Conservation (phyloP, 2,329 filamentous ascomycete species). For the Botrytis medusae region DNA sequence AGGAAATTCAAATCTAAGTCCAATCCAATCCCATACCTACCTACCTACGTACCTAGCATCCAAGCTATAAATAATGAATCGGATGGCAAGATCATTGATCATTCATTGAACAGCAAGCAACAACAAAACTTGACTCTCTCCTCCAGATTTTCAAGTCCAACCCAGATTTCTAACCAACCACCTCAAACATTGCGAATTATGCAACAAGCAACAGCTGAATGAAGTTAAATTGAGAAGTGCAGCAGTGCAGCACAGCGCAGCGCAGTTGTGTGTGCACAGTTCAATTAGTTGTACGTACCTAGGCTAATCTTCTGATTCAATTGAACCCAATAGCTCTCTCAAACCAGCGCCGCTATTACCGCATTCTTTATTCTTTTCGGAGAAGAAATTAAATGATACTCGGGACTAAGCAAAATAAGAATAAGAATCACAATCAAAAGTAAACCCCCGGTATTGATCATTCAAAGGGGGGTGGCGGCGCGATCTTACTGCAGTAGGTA, state of each 20-base stretch:
- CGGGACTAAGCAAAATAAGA: not conserved
- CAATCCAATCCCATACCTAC: not conserved
- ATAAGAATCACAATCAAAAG: not conserved
- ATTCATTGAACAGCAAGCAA: not conserved
- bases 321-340: not conserved
- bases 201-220: slow-evolving; percentile 4
- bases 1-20: not conserved
- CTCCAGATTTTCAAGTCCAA: not conserved
- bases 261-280: not conserved
- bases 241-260: not conserved
- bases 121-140: not conserved
- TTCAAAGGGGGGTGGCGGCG: not conserved
- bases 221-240: not conserved
- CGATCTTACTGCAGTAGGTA: not conserved
- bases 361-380: not conserved
- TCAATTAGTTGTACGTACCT: slow-evolving; percentile 3
- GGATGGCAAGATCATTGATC: not conserved
- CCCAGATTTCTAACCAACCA: not conserved
- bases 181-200: not conserved
- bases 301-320: slow-evolving; percentile 6
- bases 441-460: not conserved
- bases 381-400: not conserved
- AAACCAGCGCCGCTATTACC: not conserved
- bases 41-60: not conserved
- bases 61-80: not conserved